phyloP scores from a whole-genome alignment of 1,284 basidiomycete genomes.

The Leccinum huronense region DNA sequence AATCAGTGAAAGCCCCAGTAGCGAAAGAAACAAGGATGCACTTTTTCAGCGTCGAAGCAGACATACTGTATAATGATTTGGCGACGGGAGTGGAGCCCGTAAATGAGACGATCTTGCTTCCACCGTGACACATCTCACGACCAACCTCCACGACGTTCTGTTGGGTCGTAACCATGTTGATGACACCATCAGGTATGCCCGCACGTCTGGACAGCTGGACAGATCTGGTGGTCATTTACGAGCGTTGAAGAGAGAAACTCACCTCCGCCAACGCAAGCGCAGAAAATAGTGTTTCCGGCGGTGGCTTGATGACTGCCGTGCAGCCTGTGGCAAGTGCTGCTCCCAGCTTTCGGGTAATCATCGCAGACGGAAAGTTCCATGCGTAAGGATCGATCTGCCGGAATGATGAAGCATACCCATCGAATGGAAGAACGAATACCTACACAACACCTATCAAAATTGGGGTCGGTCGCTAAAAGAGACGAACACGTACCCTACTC shows the following conservation, averaged over 20 bases:
- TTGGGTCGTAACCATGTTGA: constrained; percentile 90
- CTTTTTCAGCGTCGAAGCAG: constrained; percentile 91
- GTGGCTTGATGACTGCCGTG: constrained; percentile 93
- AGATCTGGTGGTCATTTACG: background rate
- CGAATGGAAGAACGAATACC: constrained; percentile 24
- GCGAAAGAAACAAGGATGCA: constrained; percentile 32
- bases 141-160: constrained; percentile 82
- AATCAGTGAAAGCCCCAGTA: constrained; percentile 4
- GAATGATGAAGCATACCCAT: constrained; percentile 10
- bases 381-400: constrained; percentile 72
- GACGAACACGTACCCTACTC: constrained; percentile 23
- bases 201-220: constrained; percentile 77
- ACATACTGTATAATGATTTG: constrained; percentile 83
- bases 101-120: constrained; percentile 78
- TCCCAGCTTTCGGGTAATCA: constrained; percentile 88
- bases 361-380: constrained; percentile 94
- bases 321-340: constrained; percentile 94
- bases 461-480: constrained; percentile 1
- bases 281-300: constrained; percentile 94
- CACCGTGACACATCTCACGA: constrained; percentile 78
- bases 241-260: constrained; percentile 13
- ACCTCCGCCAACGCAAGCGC: constrained; percentile 86
- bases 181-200: constrained; percentile 91
- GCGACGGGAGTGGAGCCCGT: constrained; percentile 93
- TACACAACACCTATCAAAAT: constrained; percentile 55